Conservation (phyloP, 495 filamentous ascomycete genomes). For the Trichocladium antarcticum region DNA sequence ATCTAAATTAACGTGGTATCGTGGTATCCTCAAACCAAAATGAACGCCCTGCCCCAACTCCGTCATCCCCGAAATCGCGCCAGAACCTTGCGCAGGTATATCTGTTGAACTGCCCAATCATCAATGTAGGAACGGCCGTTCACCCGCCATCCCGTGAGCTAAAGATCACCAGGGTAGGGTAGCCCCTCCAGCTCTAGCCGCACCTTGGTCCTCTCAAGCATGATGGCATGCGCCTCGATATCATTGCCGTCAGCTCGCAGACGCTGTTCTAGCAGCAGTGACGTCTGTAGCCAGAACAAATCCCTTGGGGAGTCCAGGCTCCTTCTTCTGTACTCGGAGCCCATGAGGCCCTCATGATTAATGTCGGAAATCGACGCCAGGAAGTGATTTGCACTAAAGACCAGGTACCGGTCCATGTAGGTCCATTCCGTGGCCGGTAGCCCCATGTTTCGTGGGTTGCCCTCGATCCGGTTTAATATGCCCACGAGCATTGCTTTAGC, state of each 20-base stretch:
- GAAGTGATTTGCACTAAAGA: constrained; percentile 22
- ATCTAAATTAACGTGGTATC: too few species aligned
- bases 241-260: constrained; percentile 11
- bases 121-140: too few species aligned
- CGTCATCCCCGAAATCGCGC: too few species aligned
- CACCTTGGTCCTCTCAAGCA: constrained; percentile 1
- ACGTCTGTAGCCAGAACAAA: constrained; percentile 25
- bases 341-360: constrained; percentile 7
- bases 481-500: constrained; percentile 12
- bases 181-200: too few species aligned
- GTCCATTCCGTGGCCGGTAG: constrained; percentile 1
- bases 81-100: too few species aligned
- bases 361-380: constrained; percentile 20
- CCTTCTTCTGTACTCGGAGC: constrained; percentile 3
- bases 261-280: constrained; percentile 15
- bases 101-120: too few species aligned
- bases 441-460: neutral
- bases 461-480: constrained; percentile 6
- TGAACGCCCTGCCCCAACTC: too few species aligned
- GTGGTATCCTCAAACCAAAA: too few species aligned
- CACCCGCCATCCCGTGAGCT: too few species aligned
- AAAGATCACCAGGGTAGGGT: too few species aligned
- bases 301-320: constrained; percentile 17
- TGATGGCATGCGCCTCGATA: constrained; percentile 17
- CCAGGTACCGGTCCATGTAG: constrained; percentile 22